These are phyloP conservation scores for Pythium phragmitis DNA, from an alignment of 352 stramenopile species.

Conservation along the genomic window DNA sequence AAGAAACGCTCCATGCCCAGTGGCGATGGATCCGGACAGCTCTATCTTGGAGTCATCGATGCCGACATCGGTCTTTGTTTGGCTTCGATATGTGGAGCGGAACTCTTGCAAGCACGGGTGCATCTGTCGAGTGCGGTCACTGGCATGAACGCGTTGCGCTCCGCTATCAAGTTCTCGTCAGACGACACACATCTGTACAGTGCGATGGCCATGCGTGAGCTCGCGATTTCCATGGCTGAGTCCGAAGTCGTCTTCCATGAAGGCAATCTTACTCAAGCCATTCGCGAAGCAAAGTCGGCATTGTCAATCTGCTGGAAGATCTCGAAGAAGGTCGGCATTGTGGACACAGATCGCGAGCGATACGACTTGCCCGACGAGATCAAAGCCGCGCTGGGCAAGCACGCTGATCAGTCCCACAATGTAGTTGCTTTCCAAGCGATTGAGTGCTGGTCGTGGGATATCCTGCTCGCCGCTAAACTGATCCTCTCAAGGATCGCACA, in stretches of 20 bases:
- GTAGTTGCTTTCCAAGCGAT: slow-evolving; percentile 63
- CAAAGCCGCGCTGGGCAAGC: slow-evolving; percentile 20
- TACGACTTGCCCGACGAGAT: slow-evolving; percentile 51
- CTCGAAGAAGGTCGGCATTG: slow-evolving; percentile 40
- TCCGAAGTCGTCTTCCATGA: slow-evolving; percentile 57
- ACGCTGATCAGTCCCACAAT: slow-evolving; percentile 15
- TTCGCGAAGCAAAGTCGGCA: slow-evolving; percentile 55
- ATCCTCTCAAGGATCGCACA: slow-evolving; percentile 59
- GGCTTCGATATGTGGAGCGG: not conserved
- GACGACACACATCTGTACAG: slow-evolving; percentile 18
- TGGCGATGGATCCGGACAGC: not conserved
- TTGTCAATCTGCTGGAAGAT: slow-evolving; percentile 73
- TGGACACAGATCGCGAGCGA: slow-evolving; percentile 1
- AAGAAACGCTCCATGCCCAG: not conserved
- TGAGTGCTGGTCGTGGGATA: slow-evolving; percentile 73
- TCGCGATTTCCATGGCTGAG: slow-evolving; percentile 45
- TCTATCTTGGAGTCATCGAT: slow-evolving; percentile 16
- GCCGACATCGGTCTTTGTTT: slow-evolving; percentile 26
- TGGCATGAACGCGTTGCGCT: slow-evolving; percentile 13
- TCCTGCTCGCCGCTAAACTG: slow-evolving; percentile 54
- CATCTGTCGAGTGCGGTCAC: slow-evolving; percentile 11
- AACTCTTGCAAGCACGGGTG: slow-evolving; percentile 6
- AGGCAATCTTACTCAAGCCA: slow-evolving; percentile 40
- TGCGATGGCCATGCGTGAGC: slow-evolving; percentile 42
- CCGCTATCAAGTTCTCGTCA: slow-evolving; percentile 8